A percentile compares a stretch with the other conserved stretches of the same genome.
Conservation (phyloP, 129 eudicot genomes). For the Helianthus annuus region HanXRQr2.0-SUNRISE NC_035437.2:144043542-144044041, state of each 20-base stretch:
- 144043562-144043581: conserved; percentile 13
- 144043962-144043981: conserved; percentile 6
- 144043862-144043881: conserved; percentile 53
- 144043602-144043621: conserved; percentile 25
- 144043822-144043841: conserved; percentile 82
- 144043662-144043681: conserved; percentile 25
- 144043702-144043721: conserved; percentile 24
- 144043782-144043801: conserved; percentile 30
- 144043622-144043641: conserved; percentile 32
- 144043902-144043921: conserved; percentile 22
- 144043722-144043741: conserved; percentile 23
- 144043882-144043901: conserved; percentile 29
- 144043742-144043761: conserved; percentile 26
- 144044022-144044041: conserved; percentile 44
- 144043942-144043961: conserved; percentile 11
- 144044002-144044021: conserved; percentile 22
- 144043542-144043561: conserved; percentile 16
- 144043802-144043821: conserved; percentile 52
- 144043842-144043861: conserved; percentile 67
- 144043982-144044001: conserved; percentile 15
- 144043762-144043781: conserved; percentile 32
- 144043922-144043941: conserved; percentile 18
- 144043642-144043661: conserved; percentile 35
- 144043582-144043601: conserved; percentile 29
- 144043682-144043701: conserved; percentile 29